Conservation (phyloP, 768 basidiomycete species). For the Phallus indusiatus region DNA sequence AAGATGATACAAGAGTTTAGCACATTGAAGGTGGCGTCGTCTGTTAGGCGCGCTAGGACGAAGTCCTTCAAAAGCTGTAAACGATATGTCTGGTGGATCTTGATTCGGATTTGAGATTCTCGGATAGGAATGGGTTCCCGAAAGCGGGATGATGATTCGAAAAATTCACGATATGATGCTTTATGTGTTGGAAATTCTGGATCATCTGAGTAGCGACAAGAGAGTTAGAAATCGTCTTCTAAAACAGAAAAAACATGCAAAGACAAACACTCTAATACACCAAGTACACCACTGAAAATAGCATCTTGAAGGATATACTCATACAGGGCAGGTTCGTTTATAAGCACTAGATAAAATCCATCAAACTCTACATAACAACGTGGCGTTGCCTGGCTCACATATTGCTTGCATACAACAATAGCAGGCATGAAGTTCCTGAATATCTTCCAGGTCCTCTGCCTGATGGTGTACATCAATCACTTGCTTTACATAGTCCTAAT, state of each 20-base stretch:
- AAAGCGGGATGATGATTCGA: slow-evolving; percentile 73
- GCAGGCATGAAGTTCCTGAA: slow-evolving; percentile 84
- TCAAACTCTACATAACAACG: neutral
- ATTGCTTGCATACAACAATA: slow-evolving; percentile 93
- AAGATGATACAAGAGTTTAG: slow-evolving; percentile 96
- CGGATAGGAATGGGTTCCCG: slow-evolving; percentile 82
- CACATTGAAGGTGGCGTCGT: slow-evolving; percentile 95
- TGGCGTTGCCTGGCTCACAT: slow-evolving; percentile 39
- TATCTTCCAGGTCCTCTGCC: slow-evolving; percentile 88
- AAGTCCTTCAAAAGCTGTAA: slow-evolving; percentile 98
- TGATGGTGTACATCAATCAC: slow-evolving; percentile 76
- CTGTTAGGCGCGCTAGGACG: slow-evolving; percentile 86
- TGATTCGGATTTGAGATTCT: slow-evolving; percentile 64
- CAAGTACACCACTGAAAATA: slow-evolving; percentile 84
- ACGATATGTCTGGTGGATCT: slow-evolving; percentile 96
- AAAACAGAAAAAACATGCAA: neutral
- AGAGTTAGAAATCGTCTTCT: no score
- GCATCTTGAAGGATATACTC: slow-evolving; percentile 94
- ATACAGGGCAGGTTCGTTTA: slow-evolving; percentile 91
- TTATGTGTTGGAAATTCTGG: slow-evolving; percentile 96
- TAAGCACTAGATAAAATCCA: slow-evolving; percentile 52
- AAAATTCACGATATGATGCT: slow-evolving; percentile 93
- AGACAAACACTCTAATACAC: slow-evolving; percentile 90
- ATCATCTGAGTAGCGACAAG: slow-evolving; percentile 52
- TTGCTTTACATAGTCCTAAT: slow-evolving; percentile 78